Base-by-base conservation (phyloP, 345 rosid genomes). In the Camelina laxa region DNA sequence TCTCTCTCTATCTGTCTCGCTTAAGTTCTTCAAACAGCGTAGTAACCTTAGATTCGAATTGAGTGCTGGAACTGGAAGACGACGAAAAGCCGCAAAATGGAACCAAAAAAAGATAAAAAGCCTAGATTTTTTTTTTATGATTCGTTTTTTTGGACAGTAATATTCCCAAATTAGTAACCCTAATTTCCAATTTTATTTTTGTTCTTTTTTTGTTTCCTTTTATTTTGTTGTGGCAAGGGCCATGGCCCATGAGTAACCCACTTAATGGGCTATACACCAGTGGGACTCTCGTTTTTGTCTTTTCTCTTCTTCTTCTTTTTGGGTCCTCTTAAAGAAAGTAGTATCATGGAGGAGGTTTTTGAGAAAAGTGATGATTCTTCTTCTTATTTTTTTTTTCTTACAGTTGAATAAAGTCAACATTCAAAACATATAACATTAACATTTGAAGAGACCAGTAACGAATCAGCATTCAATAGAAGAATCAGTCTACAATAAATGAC, bases 121-220 rank as follows among this genome's bases (percentile, higher is more conserved):
- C 22, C 8, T 9, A 49, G 54, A 49, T 49, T 1, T 49, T 49
- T 49, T 27, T 27, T 41, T 65, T 49, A 59, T 36, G 47, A 50
- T 60, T 73, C 22, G 4, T 27, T 60, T 58, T 58, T 4, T 4
- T 50, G 24, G 11, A 48, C 49, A 15, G 74, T 67, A 47, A 67
- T 65, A 55, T 55, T 73, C 71, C 65, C 58, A 55, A 69, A 68
- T 75, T 75, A 75, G 64, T 60, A 75, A 8, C 79, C 79, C 74
- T 75, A 75, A 22, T 51, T 68, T 67, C 53, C 59, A 10, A 6
- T 2, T 17, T 45, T 53, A 0, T 0, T 54, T 13, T 42, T 42
- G 1, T 9, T 41, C 1, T 4, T 47, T 44, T 20, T 21, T 11
- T 66, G 74, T 59, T 59, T 38, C 8, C 6, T 56, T 55, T 33